These are phyloP conservation scores for Apiotrichum sp. DNA, from an alignment of 1,284 basidiomycete species.

Conservation along the genomic window DNA sequence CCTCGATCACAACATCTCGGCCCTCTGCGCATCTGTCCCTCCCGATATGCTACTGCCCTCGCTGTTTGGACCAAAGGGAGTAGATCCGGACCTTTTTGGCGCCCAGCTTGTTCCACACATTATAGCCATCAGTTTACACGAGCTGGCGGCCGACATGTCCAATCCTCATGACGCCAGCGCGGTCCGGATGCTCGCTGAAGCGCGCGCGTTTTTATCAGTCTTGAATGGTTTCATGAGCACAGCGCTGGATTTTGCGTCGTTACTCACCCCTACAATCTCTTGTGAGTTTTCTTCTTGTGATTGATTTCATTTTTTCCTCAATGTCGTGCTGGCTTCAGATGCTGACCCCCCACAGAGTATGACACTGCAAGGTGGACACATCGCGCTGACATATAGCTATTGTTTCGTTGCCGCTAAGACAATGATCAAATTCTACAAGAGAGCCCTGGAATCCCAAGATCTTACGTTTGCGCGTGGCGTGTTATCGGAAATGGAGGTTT, in stretches of 20 bases:
- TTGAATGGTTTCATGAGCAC: slow-evolving; percentile 29
- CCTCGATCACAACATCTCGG: slow-evolving; percentile 26
- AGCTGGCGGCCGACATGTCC: slow-evolving; percentile 32
- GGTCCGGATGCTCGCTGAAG: slow-evolving; percentile 22
- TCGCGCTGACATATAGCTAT: slow-evolving; percentile 8
- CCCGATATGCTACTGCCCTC: slow-evolving; percentile 6
- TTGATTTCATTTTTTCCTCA: not conserved
- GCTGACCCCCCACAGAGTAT: too few species aligned
- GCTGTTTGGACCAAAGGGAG: slow-evolving; percentile 18
- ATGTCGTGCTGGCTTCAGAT: not conserved
- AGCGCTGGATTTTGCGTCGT: slow-evolving; percentile 25
- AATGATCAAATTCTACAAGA: slow-evolving; percentile 31
- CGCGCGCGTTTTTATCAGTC: slow-evolving; percentile 27
- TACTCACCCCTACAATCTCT: slow-evolving; percentile 24
- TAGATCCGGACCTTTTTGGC: slow-evolving; percentile 34
- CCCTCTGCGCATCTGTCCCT: slow-evolving; percentile 30
- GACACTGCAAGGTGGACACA: too few species aligned
- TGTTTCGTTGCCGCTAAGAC: slow-evolving; percentile 31
- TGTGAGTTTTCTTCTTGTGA: slow-evolving; percentile 17
- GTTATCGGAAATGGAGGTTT: slow-evolving; percentile 33
- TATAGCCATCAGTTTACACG: slow-evolving; percentile 37
- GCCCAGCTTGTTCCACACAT: slow-evolving; percentile 31
- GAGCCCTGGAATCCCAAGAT: slow-evolving; percentile 24
- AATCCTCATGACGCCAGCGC: slow-evolving; percentile 25
- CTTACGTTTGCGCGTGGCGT: slow-evolving; percentile 16